Percentiles rank a stretch among this genome's conserved stretches.
These are phyloP conservation scores for Acacia acuminata DNA, from an alignment of 306 rosid genomes.

Conservation along the genomic window DNA sequence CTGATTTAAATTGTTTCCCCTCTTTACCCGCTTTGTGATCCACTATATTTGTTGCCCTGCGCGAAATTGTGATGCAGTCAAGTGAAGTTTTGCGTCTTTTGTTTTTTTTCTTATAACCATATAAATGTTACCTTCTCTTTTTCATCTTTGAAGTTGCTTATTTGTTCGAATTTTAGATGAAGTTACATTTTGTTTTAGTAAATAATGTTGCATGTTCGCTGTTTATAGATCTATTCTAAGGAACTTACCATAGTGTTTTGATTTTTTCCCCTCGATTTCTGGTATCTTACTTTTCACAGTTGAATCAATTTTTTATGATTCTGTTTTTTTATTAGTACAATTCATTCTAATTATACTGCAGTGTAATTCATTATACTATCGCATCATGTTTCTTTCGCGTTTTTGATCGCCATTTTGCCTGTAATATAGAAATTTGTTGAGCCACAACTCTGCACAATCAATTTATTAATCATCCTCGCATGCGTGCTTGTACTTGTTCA, in stretches of 20 bases:
- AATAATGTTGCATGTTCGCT: not conserved
- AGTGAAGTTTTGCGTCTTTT: constrained; percentile 19
- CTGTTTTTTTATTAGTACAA: too few species aligned
- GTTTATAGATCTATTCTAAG: not conserved
- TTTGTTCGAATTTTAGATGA: not conserved
- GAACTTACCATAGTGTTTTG: not conserved
- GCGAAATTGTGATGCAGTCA: constrained; percentile 9
- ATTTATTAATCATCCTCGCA: not conserved
- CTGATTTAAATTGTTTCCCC: not conserved
- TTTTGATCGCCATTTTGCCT: not conserved
- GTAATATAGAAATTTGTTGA: constrained; percentile 10
- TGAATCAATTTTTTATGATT: not conserved
- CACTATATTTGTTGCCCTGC: constrained; percentile 7
- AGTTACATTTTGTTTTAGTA: not conserved
- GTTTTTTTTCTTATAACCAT: not conserved
- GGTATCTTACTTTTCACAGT: not conserved
- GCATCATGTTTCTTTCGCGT: not conserved
- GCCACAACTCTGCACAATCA: not conserved
- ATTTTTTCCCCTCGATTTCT: not conserved
- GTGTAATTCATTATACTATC: not conserved
- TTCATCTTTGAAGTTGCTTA: not conserved
- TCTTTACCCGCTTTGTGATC: constrained; percentile 26
- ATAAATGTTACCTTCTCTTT: constrained; percentile 17
- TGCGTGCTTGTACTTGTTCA: not conserved
- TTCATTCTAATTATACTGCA: not conserved